Percentiles rank a stretch among this genome's conserved stretches.
Conservation (phyloP, 257 asterid genomes). For the Solanum peruvianum region DNA sequence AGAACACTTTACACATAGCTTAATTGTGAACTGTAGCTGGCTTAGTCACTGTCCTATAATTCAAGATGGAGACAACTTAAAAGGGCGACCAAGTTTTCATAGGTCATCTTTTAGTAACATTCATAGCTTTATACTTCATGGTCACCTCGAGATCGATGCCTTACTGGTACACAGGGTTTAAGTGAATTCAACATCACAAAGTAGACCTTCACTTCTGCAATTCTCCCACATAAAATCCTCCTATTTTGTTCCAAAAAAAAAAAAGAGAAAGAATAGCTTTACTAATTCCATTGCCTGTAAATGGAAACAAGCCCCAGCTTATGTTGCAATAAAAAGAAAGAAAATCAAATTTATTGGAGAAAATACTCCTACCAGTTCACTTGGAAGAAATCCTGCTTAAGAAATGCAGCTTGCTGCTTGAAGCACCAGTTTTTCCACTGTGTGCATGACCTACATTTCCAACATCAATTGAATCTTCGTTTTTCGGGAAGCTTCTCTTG, state of each 20-base stretch:
- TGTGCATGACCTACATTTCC: constrained; percentile 3
- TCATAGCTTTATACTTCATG: constrained; percentile 1
- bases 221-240: not conserved
- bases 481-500: constrained; percentile 8
- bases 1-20: not conserved
- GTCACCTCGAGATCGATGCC: constrained; percentile 2
- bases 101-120: constrained; percentile 1
- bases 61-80: not conserved
- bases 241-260: not conserved
- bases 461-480: constrained; percentile 7
- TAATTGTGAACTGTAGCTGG: not conserved
- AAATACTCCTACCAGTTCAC: constrained; percentile 10
- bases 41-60: not conserved
- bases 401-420: constrained; percentile 14
- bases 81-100: not conserved
- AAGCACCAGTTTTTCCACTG: constrained; percentile 8
- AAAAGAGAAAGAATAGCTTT: not conserved
- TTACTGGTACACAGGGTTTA: constrained; percentile 5
- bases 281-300: not conserved
- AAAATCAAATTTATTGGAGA: not conserved
- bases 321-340: not conserved
- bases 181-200: constrained; percentile 3
- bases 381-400: constrained; percentile 8
- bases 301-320: not conserved
- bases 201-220: not conserved